Conservation (phyloP, 177 flowering plant species). For the Telopea speciosissima region DNA sequence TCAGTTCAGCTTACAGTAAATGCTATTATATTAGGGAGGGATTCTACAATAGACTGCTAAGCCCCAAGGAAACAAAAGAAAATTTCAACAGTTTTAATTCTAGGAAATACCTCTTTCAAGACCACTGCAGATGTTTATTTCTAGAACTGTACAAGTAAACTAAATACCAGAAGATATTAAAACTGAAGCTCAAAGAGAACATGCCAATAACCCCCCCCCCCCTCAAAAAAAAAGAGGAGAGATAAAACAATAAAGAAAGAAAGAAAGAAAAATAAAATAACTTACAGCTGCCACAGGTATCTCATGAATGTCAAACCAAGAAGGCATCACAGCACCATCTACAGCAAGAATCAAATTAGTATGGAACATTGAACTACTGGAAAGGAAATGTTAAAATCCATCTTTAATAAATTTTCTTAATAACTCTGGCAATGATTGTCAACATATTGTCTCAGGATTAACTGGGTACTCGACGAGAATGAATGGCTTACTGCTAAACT, state of each 20-base stretch:
- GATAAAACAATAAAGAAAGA: background rate
- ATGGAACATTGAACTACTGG: background rate
- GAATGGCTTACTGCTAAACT: no score
- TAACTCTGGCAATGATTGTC: no score
- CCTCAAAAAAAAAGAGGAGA: no score
- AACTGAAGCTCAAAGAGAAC: background rate
- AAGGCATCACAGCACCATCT: slow-evolving; percentile 89
- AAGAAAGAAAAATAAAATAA: slow-evolving; percentile 11
- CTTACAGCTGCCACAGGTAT: slow-evolving; percentile 83
- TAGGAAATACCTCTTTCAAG: background rate
- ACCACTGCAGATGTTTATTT: background rate
- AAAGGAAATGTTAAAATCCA: background rate
- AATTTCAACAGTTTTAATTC: background rate
- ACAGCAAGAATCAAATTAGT: slow-evolving; percentile 23
- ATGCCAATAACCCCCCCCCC: no score
- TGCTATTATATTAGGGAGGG: background rate
- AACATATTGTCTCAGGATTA: no score
- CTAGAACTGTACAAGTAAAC: background rate
- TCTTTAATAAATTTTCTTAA: no score
- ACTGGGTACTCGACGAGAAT: no score
- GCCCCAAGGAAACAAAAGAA: no score
- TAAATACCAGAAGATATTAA: background rate
- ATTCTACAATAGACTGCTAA: no score
- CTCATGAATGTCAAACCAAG: slow-evolving; percentile 94
- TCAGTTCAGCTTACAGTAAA: background rate